Evolutionary conservation across 164 flowering plant genomes (phyloP).

Genomic region (Malania oleifera): DNA sequence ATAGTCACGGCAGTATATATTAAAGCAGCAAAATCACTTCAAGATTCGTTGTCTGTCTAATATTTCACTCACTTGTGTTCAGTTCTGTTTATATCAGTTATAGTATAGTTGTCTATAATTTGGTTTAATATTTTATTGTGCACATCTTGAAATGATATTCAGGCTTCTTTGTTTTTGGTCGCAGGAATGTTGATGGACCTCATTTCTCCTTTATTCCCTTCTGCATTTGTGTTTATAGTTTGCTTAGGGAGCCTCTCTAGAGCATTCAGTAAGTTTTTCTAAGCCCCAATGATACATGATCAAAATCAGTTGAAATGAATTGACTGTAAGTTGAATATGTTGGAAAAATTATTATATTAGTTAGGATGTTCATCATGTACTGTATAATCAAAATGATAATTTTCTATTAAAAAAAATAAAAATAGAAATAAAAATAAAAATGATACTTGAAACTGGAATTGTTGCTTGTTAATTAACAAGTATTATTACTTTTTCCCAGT

Average conservation of each 20-base stretch:
- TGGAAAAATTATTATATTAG: too few species aligned
- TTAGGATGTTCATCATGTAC: too few species aligned
- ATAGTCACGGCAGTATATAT: too few species aligned
- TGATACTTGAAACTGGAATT: too few species aligned
- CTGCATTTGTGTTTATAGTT: conserved; percentile 76
- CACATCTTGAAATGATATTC: conserved; percentile 7
- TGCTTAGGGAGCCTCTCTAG: conserved; percentile 95
- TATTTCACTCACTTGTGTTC: background rate
- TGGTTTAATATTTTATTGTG: background rate
- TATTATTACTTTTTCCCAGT: too few species aligned
- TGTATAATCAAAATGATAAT: too few species aligned
- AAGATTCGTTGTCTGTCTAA: background rate
- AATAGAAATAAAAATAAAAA: too few species aligned
- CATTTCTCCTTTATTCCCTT: conserved; percentile 85
- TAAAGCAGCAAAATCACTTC: too few species aligned
- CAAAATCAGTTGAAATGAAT: background rate
- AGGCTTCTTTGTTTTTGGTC: conserved; percentile 16
- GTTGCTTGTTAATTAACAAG: too few species aligned
- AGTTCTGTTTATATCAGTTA: background rate
- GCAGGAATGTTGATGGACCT: conserved; percentile 99
- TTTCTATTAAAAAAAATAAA: too few species aligned
- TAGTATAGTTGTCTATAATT: background rate
- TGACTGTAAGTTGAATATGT: background rate
- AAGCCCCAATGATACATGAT: background rate
- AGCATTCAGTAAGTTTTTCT: conserved; percentile 78